Evolutionary conservation across 257 asterid genomes (phyloP).

Genomic region (Solanum commersonii): DNA sequence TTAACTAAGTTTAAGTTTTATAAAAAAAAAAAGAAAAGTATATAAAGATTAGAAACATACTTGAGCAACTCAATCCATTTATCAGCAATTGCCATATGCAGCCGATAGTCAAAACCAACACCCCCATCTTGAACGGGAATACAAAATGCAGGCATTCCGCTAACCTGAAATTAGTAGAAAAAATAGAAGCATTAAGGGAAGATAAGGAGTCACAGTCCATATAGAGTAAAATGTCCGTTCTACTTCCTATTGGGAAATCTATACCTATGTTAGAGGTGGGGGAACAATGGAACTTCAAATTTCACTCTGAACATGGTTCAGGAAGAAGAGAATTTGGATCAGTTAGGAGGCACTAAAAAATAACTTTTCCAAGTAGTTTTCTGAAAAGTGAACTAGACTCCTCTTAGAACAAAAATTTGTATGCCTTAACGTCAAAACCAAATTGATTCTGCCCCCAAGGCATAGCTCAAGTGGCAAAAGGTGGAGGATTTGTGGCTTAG

Average conservation of each 20-base stretch:
- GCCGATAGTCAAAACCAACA: constrained; percentile 93
- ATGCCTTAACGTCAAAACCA: not conserved
- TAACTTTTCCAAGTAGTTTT: not conserved
- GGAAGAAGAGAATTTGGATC: not conserved
- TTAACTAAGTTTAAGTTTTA: too few species aligned
- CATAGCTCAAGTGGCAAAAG: too few species aligned
- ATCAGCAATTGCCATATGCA: constrained; percentile 99
- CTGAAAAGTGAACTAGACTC: not conserved
- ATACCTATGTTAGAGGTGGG: not conserved
- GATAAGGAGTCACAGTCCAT: constrained; percentile 3
- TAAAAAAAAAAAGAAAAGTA: too few species aligned
- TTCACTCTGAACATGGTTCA: not conserved
- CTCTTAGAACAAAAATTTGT: not conserved
- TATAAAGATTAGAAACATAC: constrained; percentile 38
- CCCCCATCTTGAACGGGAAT: constrained; percentile 93
- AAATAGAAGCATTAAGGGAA: not conserved
- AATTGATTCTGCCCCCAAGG: not conserved
- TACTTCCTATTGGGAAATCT: not conserved
- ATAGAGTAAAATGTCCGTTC: not conserved
- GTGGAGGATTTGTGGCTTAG: too few species aligned
- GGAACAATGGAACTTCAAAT: not conserved
- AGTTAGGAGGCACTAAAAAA: not conserved
- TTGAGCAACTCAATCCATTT: constrained; percentile 92
- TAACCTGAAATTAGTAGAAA: constrained; percentile 50
- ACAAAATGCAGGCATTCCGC: constrained; percentile 97